phyloP scores from a whole-genome alignment of 2,329 filamentous ascomycete genomes.

The Trichoderma atrobrunneum region DNA sequence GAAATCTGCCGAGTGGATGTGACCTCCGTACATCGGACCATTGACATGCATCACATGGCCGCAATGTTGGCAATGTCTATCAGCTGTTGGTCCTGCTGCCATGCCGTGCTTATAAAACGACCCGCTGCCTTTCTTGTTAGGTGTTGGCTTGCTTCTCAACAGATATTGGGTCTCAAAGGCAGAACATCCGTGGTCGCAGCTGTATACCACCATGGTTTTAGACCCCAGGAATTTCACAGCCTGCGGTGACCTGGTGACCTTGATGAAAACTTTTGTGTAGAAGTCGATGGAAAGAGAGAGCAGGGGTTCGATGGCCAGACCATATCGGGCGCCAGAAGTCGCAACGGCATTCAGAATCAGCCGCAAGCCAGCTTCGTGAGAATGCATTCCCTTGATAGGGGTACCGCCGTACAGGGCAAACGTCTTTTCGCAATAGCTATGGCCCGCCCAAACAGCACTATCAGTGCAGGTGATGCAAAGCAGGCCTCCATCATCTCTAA shows the following conservation, averaged over 20 bases:
- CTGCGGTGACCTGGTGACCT: slow-evolving; percentile 72
- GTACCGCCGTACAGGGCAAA: slow-evolving; percentile 91
- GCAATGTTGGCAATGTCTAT: slow-evolving; percentile 75
- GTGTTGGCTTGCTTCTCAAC: slow-evolving; percentile 62
- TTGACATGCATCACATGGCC: slow-evolving; percentile 81
- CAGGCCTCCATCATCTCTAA: slow-evolving; percentile 80
- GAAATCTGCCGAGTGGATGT: slow-evolving; percentile 80
- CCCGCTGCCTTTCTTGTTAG: slow-evolving; percentile 67
- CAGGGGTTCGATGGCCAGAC: slow-evolving; percentile 83
- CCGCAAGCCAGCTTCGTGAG: slow-evolving; percentile 85
- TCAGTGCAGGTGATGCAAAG: slow-evolving; percentile 97
- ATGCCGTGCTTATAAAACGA: slow-evolving; percentile 77
- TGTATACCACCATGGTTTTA: slow-evolving; percentile 91
- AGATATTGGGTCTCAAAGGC: slow-evolving; percentile 83
- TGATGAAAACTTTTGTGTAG: slow-evolving; percentile 86
- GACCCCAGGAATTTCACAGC: slow-evolving; percentile 88
- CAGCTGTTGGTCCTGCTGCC: slow-evolving; percentile 65
- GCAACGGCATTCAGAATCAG: slow-evolving; percentile 82
- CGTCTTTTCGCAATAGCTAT: slow-evolving; percentile 90
- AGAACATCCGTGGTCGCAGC: slow-evolving; percentile 87
- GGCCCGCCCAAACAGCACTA: slow-evolving; percentile 90
- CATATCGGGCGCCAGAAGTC: slow-evolving; percentile 77
- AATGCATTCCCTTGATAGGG: slow-evolving; percentile 78
- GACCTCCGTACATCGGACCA: slow-evolving; percentile 93
- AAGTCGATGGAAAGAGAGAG: slow-evolving; percentile 95